Base-by-base conservation (phyloP, 345 rosid species). In the Moringa oleifera region DNA sequence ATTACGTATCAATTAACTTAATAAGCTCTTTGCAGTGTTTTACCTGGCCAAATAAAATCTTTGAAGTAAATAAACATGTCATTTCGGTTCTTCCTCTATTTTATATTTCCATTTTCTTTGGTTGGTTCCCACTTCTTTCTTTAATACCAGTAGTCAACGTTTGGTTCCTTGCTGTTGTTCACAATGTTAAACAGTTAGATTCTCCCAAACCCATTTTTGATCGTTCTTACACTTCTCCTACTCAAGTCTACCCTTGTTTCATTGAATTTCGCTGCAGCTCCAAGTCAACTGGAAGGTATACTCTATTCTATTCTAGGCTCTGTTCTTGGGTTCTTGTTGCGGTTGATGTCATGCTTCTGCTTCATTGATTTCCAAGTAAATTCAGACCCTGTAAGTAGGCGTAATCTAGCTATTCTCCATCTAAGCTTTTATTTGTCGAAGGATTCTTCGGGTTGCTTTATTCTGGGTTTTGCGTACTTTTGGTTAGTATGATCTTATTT, bases 381-480 rank as follows among this genome's bases (percentile, higher is more conserved):
- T 23, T 16, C 24, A 37, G 16, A 19, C 2, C 51, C 62, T 58
- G 28, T 58, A 21, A 33, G 17, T 21, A 15, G 4, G 6, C 0
- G n/a, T 19, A 37, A 54, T 8, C 10, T 24, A 16, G 6, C 25
- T 23, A n/a, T 28, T 28, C 33, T 28, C 8, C 33, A n/a, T n/a
- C 33, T 28, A 2, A 28, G 8, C 33, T 28, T 28, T 28, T 28
- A 28, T 2, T 28, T 28, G 33, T 28, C 3, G 8, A 28, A 28
- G 33, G 8, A 28, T 28, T n/a, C n/a, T 28, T 28, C 33, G 5
- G 5, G 33, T 46, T 21, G 25, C 13, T 22, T 59, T 18, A 22
- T 13, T 64, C 60, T 54, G 68, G 59, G 24, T 64, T 55, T 64
- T 9, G 46, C 49, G 51, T 51, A 11, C 5, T 50, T 28, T 28